Base-by-base conservation (phyloP, 2,329 filamentous ascomycete genomes). In the Grosmannia serpens region DNA sequence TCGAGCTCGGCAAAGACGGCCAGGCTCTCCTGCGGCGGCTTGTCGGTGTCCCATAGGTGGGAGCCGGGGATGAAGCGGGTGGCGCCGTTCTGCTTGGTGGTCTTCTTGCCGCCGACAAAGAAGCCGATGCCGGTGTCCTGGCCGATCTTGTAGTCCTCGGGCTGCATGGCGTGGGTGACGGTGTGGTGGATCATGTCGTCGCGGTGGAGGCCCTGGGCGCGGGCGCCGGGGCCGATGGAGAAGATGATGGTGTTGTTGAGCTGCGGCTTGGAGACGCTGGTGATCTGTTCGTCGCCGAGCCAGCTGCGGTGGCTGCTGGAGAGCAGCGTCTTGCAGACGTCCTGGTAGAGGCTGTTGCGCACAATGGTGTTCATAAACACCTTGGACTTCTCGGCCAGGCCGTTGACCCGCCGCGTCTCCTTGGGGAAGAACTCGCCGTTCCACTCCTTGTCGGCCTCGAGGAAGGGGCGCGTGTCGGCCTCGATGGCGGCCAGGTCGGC, bases 41-140 rank as follows among this genome's bases (percentile, higher is more conserved):
- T 10, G 17, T 53, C 27, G 17, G 53, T 9, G 51, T 55, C 66
- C 69, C 67, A 70, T 0, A 73, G 65, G 56, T 74, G 71, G n/a
- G 63, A 66, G 0, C 70, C 69, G 1, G 71, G 71, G 35, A 74
- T 67, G 58, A 72, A 66, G 6, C 69, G 62, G 5, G 71, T 73
- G 20, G 70, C 71, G 2, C 71, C 70, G 58, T 73, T 73, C 20
- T 63, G 54, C 6, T 59, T 61, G 0, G 69, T 71, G 4, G 57
- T 61, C 55, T 56, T 47, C 54, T 66, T 70, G 8, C 64, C 70
- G 0, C 67, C 71, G 9, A 73, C 67, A 57, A 73, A 72, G 33
- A 71, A 66, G 41, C 69, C 67, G 31, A 68, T 64, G 7, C 62
- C 64, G 13, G 61, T 58, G 55, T 69, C 68, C 1, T 64, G 63